Evolutionary conservation across 2,329 filamentous ascomycete species (phyloP).

Genomic region (Tolypocladium ophioglossoides): DNA sequence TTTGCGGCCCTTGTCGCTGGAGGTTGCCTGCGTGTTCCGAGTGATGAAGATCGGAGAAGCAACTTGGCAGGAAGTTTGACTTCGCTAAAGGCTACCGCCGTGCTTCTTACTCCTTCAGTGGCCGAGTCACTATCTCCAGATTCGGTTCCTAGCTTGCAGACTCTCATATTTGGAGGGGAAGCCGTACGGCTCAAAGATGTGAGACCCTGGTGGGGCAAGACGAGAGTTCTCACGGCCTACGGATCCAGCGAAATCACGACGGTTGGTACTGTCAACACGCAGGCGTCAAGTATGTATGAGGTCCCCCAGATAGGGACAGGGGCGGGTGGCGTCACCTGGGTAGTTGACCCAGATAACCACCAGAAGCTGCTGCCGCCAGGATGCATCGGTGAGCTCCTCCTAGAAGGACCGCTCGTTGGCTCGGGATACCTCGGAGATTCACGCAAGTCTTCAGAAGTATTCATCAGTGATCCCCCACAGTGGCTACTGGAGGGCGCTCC

Average conservation of each 20-base stretch:
- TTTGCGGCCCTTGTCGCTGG: conserved; percentile 31
- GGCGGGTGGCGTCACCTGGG: conserved; percentile 11
- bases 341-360: conserved; percentile 16
- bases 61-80: conserved; percentile 20
- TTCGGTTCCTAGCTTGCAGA: too few species aligned
- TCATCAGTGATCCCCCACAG: conserved; percentile 33
- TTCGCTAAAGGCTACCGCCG: conserved; percentile 23
- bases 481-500: conserved; percentile 4
- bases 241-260: too few species aligned
- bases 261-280: neutral
- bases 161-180: too few species aligned
- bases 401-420: conserved; percentile 33
- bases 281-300: too few species aligned
- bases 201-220: too few species aligned
- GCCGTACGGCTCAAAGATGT: too few species aligned
- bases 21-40: conserved; percentile 38
- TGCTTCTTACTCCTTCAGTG: conserved; percentile 35
- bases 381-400: conserved; percentile 19
- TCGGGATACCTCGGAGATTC: conserved; percentile 37
- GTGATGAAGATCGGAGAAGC: conserved; percentile 38
- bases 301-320: neutral
- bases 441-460: conserved; percentile 31
- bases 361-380: conserved; percentile 13
- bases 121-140: conserved; percentile 29
- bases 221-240: too few species aligned